Percentiles rank a stretch among this genome's conserved stretches.
Conservation (phyloP, 768 basidiomycete species). For the Leccinellum rugosiceps region DNA sequence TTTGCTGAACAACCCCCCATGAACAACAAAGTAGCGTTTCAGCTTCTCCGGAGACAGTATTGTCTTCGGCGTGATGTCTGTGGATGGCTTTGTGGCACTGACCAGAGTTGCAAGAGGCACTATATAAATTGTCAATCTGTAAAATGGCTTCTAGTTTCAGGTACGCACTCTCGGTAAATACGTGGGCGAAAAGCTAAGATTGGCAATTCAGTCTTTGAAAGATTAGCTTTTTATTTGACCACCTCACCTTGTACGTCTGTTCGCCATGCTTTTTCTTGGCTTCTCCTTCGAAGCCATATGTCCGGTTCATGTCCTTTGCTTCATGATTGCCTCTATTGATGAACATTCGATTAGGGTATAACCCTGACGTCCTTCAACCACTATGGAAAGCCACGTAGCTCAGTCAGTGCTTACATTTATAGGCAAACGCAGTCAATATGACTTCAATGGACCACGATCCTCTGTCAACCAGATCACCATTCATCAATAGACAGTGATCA, state of each 20-base stretch:
- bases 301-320: constrained; percentile 94
- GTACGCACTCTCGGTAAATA: constrained; percentile 80
- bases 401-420: constrained; percentile 67
- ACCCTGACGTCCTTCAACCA: constrained; percentile 52
- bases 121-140: constrained; percentile 32
- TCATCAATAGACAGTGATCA: constrained; percentile 86
- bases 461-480: constrained; percentile 95
- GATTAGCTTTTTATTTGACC: neutral
- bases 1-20: constrained; percentile 94
- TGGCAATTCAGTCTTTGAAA: constrained; percentile 4
- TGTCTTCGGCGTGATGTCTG: constrained; percentile 36
- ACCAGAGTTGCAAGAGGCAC: constrained; percentile 91
- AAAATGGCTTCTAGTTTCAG: neutral
- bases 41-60: constrained; percentile 81
- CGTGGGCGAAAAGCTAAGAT: constrained; percentile 81
- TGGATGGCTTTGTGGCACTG: constrained; percentile 61
- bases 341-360: constrained; percentile 86
- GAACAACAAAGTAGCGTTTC: constrained; percentile 92
- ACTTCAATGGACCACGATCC: constrained; percentile 97
- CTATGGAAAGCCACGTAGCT: neutral
- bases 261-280: constrained; percentile 96
- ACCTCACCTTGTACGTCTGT: constrained; percentile 80
- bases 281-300: constrained; percentile 94
- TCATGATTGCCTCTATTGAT: constrained; percentile 98
- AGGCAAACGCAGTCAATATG: constrained; percentile 88